These are phyloP conservation scores for Tetragonia tetragonoides DNA, from an alignment of 148 eudicot genomes.

Conservation along the genomic window DNA sequence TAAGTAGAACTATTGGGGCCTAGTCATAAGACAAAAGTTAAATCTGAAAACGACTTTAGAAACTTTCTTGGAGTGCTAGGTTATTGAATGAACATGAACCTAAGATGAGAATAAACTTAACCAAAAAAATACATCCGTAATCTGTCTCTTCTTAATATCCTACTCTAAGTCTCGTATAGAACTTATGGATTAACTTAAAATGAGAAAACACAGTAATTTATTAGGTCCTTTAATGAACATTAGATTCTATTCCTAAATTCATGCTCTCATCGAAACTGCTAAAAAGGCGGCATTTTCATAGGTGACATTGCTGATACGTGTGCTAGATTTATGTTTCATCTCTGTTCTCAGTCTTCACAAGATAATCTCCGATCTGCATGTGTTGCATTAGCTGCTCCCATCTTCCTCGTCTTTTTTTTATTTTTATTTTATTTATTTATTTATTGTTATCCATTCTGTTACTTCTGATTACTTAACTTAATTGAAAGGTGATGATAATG, in stretches of 20 bases:
- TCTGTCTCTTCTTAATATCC: too few relatives aligned
- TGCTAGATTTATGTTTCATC: neutral
- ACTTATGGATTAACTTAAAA: neutral
- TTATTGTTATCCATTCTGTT: neutral
- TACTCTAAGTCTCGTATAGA: too few relatives aligned
- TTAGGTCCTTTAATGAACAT: neutral
- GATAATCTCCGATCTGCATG: neutral
- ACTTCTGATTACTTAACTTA: slow-evolving; percentile 13
- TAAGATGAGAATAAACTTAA: too few relatives aligned
- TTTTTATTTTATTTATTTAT: too few relatives aligned
- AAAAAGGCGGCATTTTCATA: neutral
- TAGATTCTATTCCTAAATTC: neutral
- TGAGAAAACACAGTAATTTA: neutral
- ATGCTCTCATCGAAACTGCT: neutral
- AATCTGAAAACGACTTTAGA: too few relatives aligned
- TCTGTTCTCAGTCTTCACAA: neutral
- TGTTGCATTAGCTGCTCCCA: slow-evolving; percentile 7
- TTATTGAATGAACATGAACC: too few relatives aligned
- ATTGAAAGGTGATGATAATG: slow-evolving; percentile 36
- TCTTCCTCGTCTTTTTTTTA: neutral
- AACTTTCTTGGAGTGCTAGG: too few relatives aligned
- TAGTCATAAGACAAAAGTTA: too few relatives aligned
- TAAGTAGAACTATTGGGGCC: too few relatives aligned
- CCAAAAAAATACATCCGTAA: too few relatives aligned
- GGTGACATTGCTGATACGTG: neutral